Percentiles rank a stretch among this genome's conserved stretches.
These are phyloP conservation scores for Cladorrhinum samala DNA, from an alignment of 495 filamentous ascomycete species.

Conservation along the genomic window DNA sequence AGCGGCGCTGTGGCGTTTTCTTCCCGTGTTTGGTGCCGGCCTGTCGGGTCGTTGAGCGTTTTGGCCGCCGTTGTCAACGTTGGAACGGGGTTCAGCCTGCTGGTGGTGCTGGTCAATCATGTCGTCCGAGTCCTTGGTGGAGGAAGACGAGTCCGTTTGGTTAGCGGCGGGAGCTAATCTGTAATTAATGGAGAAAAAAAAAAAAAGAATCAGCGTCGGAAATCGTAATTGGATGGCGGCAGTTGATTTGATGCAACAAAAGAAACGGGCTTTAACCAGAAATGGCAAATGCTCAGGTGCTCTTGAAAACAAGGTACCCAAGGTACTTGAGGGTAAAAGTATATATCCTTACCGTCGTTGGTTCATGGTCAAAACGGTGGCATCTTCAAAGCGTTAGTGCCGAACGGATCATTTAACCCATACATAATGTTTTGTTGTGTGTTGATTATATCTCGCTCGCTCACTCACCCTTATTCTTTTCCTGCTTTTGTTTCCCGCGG, in stretches of 20 bases:
- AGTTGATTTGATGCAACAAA: too few relatives aligned
- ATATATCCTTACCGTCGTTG: not conserved
- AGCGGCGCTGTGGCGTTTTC: too few relatives aligned
- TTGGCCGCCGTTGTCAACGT: not conserved
- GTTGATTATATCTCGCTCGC: not conserved
- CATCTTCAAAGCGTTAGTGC: not conserved
- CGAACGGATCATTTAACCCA: not conserved
- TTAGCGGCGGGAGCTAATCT: not conserved
- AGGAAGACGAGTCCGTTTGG: not conserved
- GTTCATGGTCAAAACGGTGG: not conserved
- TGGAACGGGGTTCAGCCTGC: too few relatives aligned
- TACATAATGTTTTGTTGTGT: not conserved
- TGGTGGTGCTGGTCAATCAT: not conserved
- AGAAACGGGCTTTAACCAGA: too few relatives aligned
- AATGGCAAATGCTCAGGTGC: not conserved
- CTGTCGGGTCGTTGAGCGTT: conserved; percentile 2
- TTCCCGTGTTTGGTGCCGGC: too few relatives aligned
- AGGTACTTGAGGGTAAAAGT: not conserved
- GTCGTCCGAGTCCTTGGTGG: not conserved
- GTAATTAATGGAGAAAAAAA: not conserved
- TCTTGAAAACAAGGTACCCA: not conserved
- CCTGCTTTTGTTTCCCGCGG: conserved; percentile 4
- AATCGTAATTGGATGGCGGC: too few relatives aligned
- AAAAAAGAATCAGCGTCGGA: too few relatives aligned
- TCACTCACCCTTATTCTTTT: not conserved